A percentile compares a stretch with the other conserved stretches of the same genome.
phyloP scores from a whole-genome alignment of 371 early-diverging fungal species.

The Saksenaea vasiformis region DNA sequence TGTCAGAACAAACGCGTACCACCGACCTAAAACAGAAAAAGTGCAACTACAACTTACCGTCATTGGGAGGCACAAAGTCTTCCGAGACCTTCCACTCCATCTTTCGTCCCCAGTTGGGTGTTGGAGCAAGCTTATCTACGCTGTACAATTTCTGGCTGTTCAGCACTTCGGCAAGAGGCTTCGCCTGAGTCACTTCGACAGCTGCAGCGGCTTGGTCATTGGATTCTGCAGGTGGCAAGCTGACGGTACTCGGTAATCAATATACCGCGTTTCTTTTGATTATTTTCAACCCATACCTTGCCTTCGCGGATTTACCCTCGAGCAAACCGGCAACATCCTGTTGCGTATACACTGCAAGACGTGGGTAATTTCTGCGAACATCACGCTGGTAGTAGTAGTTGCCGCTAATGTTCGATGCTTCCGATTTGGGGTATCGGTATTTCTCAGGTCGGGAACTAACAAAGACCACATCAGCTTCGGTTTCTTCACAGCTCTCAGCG shows the following conservation, averaged over 20 bases:
- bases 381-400: constrained; percentile 93
- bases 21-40: not conserved
- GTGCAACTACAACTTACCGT: constrained; percentile 33
- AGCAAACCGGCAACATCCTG: constrained; percentile 70
- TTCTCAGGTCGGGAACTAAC: constrained; percentile 56
- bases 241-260: constrained; percentile 8
- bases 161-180: constrained; percentile 49
- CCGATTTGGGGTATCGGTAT: constrained; percentile 54
- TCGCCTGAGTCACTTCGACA: constrained; percentile 24
- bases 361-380: constrained; percentile 88
- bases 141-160: constrained; percentile 37
- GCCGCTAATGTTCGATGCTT: constrained; percentile 68
- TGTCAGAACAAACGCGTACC: not conserved
- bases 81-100: constrained; percentile 45
- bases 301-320: constrained; percentile 48
- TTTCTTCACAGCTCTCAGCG: not conserved
- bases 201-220: constrained; percentile 20
- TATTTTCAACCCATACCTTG: constrained; percentile 30
- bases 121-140: constrained; percentile 35
- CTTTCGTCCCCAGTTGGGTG: constrained; percentile 43
- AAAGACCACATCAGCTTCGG: not conserved
- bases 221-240: constrained; percentile 31
- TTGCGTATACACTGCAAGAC: constrained; percentile 82
- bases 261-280: not conserved
- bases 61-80: constrained; percentile 47